Conservation (phyloP, 73 alveolate genomes). For the Tetrahymena thermophila region DNA sequence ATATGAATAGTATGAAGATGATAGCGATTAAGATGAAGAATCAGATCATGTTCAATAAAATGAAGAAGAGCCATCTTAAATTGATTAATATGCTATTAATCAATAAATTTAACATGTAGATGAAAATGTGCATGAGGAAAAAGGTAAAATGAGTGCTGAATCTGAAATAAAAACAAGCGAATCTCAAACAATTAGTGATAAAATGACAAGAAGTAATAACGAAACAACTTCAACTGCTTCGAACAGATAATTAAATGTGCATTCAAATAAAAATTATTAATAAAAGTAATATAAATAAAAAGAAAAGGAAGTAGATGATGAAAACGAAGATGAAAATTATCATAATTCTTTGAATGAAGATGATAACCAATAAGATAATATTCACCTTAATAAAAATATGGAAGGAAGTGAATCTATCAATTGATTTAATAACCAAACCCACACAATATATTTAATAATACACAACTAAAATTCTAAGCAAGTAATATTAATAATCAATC, state of each 20-base stretch:
- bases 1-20: neutral
- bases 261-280: neutral
- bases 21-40: neutral
- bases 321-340: neutral
- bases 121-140: neutral
- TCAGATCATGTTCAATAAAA: neutral
- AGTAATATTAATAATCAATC: too few species aligned
- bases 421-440: neutral
- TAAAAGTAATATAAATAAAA: neutral
- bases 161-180: neutral
- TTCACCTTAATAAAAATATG: neutral
- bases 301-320: neutral
- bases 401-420: neutral
- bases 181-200: neutral
- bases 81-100: neutral
- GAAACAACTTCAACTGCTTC: neutral
- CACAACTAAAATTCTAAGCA: neutral
- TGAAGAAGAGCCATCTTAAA: neutral
- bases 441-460: neutral
- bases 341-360: neutral
- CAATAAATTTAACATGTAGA: neutral
- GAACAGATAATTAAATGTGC: neutral
- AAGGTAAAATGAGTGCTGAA: neutral
- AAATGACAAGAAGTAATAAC: neutral
- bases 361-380: neutral